Evolutionary conservation across 306 rosid species (phyloP), one percentile per base, ranked within the genome.

Genomic region (Cicer pinnatifidum): DNA sequence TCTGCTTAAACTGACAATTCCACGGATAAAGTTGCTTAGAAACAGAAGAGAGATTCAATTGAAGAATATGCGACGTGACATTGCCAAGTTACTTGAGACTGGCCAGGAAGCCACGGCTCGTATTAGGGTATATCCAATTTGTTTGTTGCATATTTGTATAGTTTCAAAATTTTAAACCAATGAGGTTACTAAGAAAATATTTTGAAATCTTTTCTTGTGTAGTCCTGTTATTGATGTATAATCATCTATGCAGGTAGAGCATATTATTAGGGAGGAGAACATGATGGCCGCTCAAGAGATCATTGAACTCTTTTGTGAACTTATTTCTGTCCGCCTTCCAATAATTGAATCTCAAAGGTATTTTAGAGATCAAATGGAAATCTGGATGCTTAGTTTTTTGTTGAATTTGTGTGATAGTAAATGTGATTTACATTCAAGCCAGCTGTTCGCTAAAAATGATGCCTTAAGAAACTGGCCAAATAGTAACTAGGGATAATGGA

Each of bases 31-130:
- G 88, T 76, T 94, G 80, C 78, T 91, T 81, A 82, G 97, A 83
- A 94, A 94, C 85, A 88, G 92, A 79, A 86, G 97, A 79, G 98
- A 91, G 78, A 82, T 81, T 81, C 98, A 91, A 80, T 50, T 94
- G 51, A 94, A 78, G 86, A 94, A 91, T 84, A 94, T 91, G 98
- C 90, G 98, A 9, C 92, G 95, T 2, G 97, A 91, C 23, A 91
- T 94, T 78, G 96, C 96, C 80, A 94, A 94, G 89, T 91, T 94
- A 75, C 98, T 94, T 79, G 97, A 91, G 85, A 91, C 97, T 68
- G 96, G 98, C 57, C 98, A 94, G 81, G 97, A 94, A 84, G 98
- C 98, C 80, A 94, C 98, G 1, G 98, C 98, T 79, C 93, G 97
- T 6, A 89, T 94, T 51, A 85, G 98, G 87, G 97, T 94, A 86